phyloP scores from a whole-genome alignment of 257 asterid species.

The Solanum megistacrolobum region DNA sequence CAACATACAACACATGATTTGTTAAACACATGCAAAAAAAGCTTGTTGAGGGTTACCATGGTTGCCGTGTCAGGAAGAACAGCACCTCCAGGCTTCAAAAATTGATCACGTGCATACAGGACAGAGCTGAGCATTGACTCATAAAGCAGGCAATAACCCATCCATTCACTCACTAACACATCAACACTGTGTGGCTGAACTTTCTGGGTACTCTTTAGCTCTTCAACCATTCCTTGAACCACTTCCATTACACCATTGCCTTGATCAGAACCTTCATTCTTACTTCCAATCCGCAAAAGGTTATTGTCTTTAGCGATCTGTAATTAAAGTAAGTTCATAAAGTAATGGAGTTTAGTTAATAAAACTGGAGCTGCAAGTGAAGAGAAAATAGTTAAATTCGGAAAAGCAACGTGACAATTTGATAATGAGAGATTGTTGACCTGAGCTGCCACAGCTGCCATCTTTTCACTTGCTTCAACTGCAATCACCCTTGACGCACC shows the following conservation, averaged over 20 bases:
- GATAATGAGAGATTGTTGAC: slow-evolving; percentile 20
- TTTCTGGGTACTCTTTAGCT: slow-evolving; percentile 29
- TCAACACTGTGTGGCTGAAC: slow-evolving; percentile 66
- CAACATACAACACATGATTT: background rate
- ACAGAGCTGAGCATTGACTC: slow-evolving; percentile 93
- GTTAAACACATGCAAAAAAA: slow-evolving; percentile 1
- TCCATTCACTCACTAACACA: slow-evolving; percentile 88
- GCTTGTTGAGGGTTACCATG: slow-evolving; percentile 41
- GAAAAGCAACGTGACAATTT: background rate
- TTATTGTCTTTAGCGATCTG: slow-evolving; percentile 80
- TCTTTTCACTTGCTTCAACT: slow-evolving; percentile 87
- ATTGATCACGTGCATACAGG: slow-evolving; percentile 81
- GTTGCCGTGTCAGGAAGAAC: slow-evolving; percentile 92
- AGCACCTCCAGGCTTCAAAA: slow-evolving; percentile 96
- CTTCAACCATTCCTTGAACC: slow-evolving; percentile 88
- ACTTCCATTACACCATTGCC: slow-evolving; percentile 52
- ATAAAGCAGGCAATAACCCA: slow-evolving; percentile 96
- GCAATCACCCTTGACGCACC: slow-evolving; percentile 87
- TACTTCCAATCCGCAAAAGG: slow-evolving; percentile 26
- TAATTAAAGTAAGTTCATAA: background rate
- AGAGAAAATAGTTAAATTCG: background rate
- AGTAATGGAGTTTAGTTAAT: background rate
- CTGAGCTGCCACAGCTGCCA: slow-evolving; percentile 89
- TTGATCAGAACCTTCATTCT: slow-evolving; percentile 7
- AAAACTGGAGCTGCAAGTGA: background rate